A percentile compares a stretch with the other conserved stretches of the same genome.
Evolutionary conservation across 116 monocot species (phyloP).

Genomic region (Trichopus zeylanicus): DNA sequence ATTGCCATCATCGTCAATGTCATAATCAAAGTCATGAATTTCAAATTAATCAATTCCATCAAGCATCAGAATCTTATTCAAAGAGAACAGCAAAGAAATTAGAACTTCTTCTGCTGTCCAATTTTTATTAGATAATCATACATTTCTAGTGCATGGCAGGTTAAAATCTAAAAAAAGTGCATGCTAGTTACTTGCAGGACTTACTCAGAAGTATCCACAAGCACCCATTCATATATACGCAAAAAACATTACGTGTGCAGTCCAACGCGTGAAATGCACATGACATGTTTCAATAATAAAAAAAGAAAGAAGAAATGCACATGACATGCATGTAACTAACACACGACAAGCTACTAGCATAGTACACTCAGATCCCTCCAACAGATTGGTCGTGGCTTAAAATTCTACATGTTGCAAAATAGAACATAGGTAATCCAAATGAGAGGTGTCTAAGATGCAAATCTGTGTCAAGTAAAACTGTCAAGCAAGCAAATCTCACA

Average conservation of each 20-base stretch:
- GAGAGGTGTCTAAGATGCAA: neutral
- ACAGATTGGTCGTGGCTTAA: too few species aligned
- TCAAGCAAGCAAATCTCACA: neutral
- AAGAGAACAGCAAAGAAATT: constrained; percentile 31
- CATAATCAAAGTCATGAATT: constrained; percentile 11
- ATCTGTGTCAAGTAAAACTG: neutral
- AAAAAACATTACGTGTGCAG: too few species aligned
- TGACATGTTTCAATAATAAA: too few species aligned
- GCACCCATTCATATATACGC: too few species aligned
- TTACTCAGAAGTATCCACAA: neutral
- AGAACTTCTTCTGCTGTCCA: constrained; percentile 10
- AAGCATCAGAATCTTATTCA: constrained; percentile 25
- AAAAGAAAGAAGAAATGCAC: too few species aligned
- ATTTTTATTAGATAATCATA: neutral
- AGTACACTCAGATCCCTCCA: too few species aligned
- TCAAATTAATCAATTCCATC: constrained; percentile 21
- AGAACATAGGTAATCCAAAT: too few species aligned
- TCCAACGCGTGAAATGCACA: too few species aligned
- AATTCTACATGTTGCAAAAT: too few species aligned
- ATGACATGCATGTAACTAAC: too few species aligned
- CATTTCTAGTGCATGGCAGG: neutral
- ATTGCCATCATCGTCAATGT: constrained; percentile 4
- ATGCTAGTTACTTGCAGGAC: neutral
- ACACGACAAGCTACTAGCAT: too few species aligned
- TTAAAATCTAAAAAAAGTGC: neutral